Evolutionary conservation across 2,329 filamentous ascomycete genomes (phyloP), one percentile per base, ranked within the genome.

Genomic region (Phymatotrichopsis omnivora): DNA sequence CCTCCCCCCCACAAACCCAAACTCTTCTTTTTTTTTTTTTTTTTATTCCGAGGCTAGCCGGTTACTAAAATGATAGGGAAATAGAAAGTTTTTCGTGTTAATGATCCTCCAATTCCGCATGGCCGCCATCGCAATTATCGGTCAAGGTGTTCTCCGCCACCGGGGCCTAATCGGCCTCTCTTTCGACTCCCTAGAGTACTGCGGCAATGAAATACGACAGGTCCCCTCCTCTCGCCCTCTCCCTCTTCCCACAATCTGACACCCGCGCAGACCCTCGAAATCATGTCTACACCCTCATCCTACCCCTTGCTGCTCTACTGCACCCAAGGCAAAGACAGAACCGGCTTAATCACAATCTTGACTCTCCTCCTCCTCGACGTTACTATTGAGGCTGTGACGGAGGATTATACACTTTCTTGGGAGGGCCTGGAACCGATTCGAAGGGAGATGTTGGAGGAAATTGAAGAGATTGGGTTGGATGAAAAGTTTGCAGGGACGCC

Each of bases 301-400:
- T 76, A 78, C 52, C 85, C 85, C 0, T 63, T 78, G 1, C 60
- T 93, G 6, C 66, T 91, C 2, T 85, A 93, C 63, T 94, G 86
- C 63, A 91, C 85, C 1, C 85, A 93, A 58, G 86, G 86, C 47
- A 94, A 93, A 61, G 86, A 93, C 60, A 74, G 86, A 2, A 86
- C 77, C 1, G 86, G 86, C 0, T 66, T 93, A 10, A 68, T 83
- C 8, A 68, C 85, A 4, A 67, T 81, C 30, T 66, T 93, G 3
- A 63, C 81, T 0, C 65, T 93, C 16, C 68, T 89, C 57, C 65
- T 82, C 8, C 67, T 82, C 3, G 65, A 63, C 6, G 63, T 58
- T 12, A 61, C 55, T n/a, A 31, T 30, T 6, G 60, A 69, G 0
- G 80, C 76, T 2, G 77, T 93, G 31, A 68, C 75, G 43, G 60